Evolutionary conservation across 768 basidiomycete genomes (phyloP).

Genomic region (Serendipita vermifera): DNA sequence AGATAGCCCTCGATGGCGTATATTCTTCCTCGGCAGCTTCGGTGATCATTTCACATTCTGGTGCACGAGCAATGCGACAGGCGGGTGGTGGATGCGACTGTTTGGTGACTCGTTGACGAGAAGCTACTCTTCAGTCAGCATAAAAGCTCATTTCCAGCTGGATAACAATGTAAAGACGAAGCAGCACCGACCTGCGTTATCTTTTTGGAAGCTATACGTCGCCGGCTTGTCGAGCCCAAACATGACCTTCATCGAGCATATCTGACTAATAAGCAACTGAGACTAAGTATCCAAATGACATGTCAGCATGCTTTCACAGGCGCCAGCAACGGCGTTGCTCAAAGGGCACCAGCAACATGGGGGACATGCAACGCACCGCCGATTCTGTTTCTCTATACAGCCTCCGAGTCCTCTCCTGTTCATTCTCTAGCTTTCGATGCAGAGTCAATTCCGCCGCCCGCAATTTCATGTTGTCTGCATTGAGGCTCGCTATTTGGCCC

Average conservation of each 20-base stretch:
- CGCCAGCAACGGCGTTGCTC: neutral
- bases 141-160: neutral
- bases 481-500: slow-evolving; percentile 65
- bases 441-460: slow-evolving; percentile 71
- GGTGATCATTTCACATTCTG: slow-evolving; percentile 7
- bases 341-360: neutral
- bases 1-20: neutral
- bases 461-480: slow-evolving; percentile 70
- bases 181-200: neutral
- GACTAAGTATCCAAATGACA: no score
- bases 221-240: neutral
- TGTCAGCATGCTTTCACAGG: no score
- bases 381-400: slow-evolving; percentile 60
- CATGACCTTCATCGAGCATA: neutral
- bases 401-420: slow-evolving; percentile 61
- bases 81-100: no score
- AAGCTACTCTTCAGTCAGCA: neutral
- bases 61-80: neutral
- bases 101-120: neutral
- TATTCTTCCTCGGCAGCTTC: slow-evolving; percentile 5
- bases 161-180: no score
- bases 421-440: slow-evolving; percentile 61
- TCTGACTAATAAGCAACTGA: neutral
- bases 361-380: slow-evolving; percentile 41
- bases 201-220: neutral